Conservation (phyloP, 2,329 filamentous ascomycete genomes). For the Aspergillus vadensis region DNA sequence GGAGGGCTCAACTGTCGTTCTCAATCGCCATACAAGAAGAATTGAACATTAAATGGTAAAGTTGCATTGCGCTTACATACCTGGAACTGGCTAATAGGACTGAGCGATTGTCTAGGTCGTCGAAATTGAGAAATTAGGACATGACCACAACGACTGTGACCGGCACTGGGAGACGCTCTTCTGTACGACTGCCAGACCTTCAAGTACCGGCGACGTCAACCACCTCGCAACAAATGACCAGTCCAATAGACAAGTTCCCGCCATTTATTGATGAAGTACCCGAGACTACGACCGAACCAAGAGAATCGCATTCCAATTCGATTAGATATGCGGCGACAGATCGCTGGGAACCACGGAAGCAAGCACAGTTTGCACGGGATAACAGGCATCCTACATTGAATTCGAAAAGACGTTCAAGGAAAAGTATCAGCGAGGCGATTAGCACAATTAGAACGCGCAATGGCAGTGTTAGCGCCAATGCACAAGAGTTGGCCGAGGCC, state of each 20-base stretch:
- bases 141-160: constrained; percentile 47
- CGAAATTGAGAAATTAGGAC: constrained; percentile 14
- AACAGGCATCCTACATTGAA: constrained; percentile 40
- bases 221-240: constrained; percentile 35
- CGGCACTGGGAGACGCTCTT: constrained; percentile 42
- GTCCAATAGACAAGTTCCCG: constrained; percentile 47
- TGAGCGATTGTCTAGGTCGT: background rate
- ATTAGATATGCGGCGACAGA: constrained; percentile 46
- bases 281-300: constrained; percentile 30
- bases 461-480: constrained; percentile 87
- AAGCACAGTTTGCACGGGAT: constrained; percentile 50
- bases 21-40: background rate
- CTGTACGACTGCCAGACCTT: constrained; percentile 40
- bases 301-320: constrained; percentile 28
- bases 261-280: constrained; percentile 42
- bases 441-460: constrained; percentile 77
- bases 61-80: background rate
- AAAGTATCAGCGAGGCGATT: constrained; percentile 87
- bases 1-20: background rate
- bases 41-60: background rate
- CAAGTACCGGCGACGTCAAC: constrained; percentile 33
- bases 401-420: constrained; percentile 68
- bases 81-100: background rate
- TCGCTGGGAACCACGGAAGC: constrained; percentile 64
- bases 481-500: constrained; percentile 88